Evolutionary conservation across 805 yeast genomes (phyloP), one percentile per base, ranked within the genome.

Genomic region (Sugiyamaella lignohabitans): DNA sequence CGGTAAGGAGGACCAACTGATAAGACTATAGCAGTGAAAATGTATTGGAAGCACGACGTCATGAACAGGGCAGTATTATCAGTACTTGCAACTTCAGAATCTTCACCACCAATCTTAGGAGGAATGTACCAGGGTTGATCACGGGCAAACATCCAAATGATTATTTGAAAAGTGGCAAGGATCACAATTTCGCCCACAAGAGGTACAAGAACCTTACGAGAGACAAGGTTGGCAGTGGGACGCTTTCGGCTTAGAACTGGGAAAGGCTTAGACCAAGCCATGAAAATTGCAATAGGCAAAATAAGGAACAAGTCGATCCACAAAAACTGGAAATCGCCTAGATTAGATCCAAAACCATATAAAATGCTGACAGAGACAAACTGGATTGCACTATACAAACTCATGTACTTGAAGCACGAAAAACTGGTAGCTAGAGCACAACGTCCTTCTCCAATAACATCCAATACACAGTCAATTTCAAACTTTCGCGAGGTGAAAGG

Each of bases 331-430:
- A 93, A 89, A 66, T 93, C 98, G 6, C 99, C 99, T 49, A 93
- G 69, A 62, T 93, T 93, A 2, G 95, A 80, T 3, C 98, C 98
- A 46, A 85, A 73, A 55, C 82, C 80, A 69, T 93, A 93, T 48
- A 93, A 65, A 17, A 93, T 78, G 0, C 93, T 76, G 32, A 93
- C 94, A 0, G 96, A 78, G 45, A 87, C 74, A 60, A 93, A 93
- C 65, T 93, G 99, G 58, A 93, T 93, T 1, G 98, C 98, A 1
- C 96, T 87, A 67, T 93, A 93, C 49, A 94, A 67, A 44, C 97
- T 87, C 98, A 93, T 93, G 70, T 86, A 93, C 74, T 88, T 94
- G 79, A 93, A 93, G 65, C 98, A 93, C 32, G 96, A 82, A 66
- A 93, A 93, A 52, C 95, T 84, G 1, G 99, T 93, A 17, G 89